phyloP scores from a whole-genome alignment of 1,284 basidiomycete species.

The Pyrrhoderma lamaoense region DNA sequence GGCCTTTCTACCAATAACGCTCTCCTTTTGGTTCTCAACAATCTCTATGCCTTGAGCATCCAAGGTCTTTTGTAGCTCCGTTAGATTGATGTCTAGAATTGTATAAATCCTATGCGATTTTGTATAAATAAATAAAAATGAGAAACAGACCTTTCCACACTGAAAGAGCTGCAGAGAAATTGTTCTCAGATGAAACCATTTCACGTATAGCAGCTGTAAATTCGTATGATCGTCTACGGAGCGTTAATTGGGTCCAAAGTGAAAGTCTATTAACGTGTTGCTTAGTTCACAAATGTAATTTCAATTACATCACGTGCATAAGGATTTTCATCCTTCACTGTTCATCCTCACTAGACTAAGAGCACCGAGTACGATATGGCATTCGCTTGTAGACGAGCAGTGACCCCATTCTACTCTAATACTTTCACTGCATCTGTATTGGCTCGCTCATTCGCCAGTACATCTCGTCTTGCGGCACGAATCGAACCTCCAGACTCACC shows the following conservation, averaged over 20 bases:
- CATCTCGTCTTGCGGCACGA: constrained; percentile 6
- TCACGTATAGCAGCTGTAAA: neutral
- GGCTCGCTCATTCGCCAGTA: neutral
- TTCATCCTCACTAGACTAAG: too few relatives aligned
- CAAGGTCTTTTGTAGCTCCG: constrained; percentile 87
- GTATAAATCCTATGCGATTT: neutral
- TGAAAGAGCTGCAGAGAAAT: constrained; percentile 79
- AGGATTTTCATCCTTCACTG: neutral
- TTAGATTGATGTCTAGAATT: constrained; percentile 71
- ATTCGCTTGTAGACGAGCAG: constrained; percentile 7
- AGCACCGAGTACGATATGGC: too few relatives aligned
- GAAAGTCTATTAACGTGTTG: too few relatives aligned
- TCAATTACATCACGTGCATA: neutral
- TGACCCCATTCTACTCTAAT: neutral
- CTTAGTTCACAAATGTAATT: too few relatives aligned
- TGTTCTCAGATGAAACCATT: constrained; percentile 46
- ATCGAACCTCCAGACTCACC: constrained; percentile 45
- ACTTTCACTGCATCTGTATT: neutral
- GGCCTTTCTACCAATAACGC: constrained; percentile 85
- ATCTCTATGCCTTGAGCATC: constrained; percentile 88
- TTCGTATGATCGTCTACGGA: neutral
- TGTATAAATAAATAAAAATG: neutral
- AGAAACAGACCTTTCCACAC: constrained; percentile 76
- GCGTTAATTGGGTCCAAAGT: too few relatives aligned
- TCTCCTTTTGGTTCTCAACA: constrained; percentile 97